These are phyloP conservation scores for Kregervanrija pseudodelftensis DNA, from an alignment of 805 yeast genomes.

Conservation along the genomic window DNA sequence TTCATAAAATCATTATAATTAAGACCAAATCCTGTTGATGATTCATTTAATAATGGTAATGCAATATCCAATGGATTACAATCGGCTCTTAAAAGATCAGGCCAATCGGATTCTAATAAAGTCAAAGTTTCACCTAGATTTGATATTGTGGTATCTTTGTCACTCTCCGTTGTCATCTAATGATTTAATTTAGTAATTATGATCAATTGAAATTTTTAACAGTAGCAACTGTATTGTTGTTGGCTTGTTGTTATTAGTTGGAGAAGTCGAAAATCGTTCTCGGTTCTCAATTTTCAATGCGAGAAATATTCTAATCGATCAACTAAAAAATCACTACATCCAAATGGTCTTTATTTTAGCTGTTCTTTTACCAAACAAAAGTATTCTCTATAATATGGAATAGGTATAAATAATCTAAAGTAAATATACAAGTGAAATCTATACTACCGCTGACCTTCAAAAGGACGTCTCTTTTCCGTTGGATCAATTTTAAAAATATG, in stretches of 20 bases:
- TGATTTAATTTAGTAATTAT: too few relatives aligned
- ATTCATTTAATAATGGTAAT: constrained; percentile 70
- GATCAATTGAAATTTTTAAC: too few relatives aligned
- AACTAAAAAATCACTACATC: not conserved
- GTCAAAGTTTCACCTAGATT: constrained; percentile 2
- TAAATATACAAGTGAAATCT: too few relatives aligned
- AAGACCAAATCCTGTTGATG: constrained; percentile 87
- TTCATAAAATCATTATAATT: constrained; percentile 59
- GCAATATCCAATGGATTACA: constrained; percentile 85
- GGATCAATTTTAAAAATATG: constrained; percentile 70
- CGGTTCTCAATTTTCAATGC: too few relatives aligned
- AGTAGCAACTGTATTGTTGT: too few relatives aligned
- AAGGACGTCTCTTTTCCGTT: constrained; percentile 20
- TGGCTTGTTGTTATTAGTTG: too few relatives aligned
- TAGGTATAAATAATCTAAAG: too few relatives aligned
- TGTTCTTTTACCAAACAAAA: not conserved
- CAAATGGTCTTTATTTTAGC: not conserved
- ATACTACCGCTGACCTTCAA: constrained; percentile 5
- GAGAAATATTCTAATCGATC: too few relatives aligned
- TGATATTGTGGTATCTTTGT: too few relatives aligned
- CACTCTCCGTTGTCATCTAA: too few relatives aligned
- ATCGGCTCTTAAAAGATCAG: constrained; percentile 38
- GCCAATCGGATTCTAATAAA: constrained; percentile 21
- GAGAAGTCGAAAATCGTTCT: too few relatives aligned
- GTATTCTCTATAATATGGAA: not conserved